These are phyloP conservation scores for Xylaria nigripes DNA, from an alignment of 495 filamentous ascomycete genomes.

Conservation along the genomic window DNA sequence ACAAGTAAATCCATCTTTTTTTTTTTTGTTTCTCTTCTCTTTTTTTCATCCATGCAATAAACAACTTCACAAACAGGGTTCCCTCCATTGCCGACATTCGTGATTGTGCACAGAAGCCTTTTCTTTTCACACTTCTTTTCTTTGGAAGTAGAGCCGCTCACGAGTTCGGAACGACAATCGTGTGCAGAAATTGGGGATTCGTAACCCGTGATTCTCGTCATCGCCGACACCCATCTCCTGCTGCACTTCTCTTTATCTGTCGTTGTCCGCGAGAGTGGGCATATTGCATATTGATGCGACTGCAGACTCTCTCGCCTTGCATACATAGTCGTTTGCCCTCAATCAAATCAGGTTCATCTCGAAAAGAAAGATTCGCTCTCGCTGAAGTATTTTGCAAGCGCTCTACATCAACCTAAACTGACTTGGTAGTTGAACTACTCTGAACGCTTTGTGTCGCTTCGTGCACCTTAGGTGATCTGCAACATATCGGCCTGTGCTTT, in stretches of 20 bases:
- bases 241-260: neutral
- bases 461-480: slow-evolving; percentile 8
- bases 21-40: neutral
- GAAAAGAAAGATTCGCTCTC: neutral
- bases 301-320: slow-evolving; percentile 1
- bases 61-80: slow-evolving; percentile 2
- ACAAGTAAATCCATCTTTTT: neutral
- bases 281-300: slow-evolving; percentile 10
- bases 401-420: neutral
- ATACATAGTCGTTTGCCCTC: slow-evolving; percentile 7
- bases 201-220: slow-evolving; percentile 10
- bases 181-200: slow-evolving; percentile 7
- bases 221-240: neutral
- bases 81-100: neutral
- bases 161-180: neutral
- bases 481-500: neutral
- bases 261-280: neutral
- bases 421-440: slow-evolving; percentile 12
- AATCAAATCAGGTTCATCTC: slow-evolving; percentile 1
- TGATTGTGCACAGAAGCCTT: slow-evolving; percentile 2
- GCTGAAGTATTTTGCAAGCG: slow-evolving; percentile 3
- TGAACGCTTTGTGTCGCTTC: slow-evolving; percentile 10
- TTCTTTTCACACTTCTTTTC: neutral
- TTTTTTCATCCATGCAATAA: neutral
- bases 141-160: neutral